Evolutionary conservation across 805 yeast genomes (phyloP).

Genomic region (Martiniozyma abietophila): DNA sequence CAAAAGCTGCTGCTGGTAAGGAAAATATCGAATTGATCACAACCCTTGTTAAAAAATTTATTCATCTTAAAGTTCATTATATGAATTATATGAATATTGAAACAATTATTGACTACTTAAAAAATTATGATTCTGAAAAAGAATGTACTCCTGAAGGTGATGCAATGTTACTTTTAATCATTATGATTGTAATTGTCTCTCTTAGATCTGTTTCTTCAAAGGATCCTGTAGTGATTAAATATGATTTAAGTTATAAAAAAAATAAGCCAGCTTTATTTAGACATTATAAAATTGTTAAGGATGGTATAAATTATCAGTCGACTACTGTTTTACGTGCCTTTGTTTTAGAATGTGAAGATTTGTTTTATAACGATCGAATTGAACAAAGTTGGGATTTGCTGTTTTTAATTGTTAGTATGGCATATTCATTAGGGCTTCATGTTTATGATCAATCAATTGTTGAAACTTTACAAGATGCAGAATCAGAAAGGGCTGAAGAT

Average conservation of each 20-base stretch:
- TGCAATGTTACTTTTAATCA: slow-evolving; percentile 29
- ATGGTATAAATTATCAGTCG: slow-evolving; percentile 38
- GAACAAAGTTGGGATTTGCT: slow-evolving; percentile 45
- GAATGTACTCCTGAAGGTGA: slow-evolving; percentile 43
- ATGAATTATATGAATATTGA: slow-evolving; percentile 30
- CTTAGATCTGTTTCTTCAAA: slow-evolving; percentile 26
- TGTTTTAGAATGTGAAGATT: slow-evolving; percentile 42
- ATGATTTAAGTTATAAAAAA: slow-evolving; percentile 18
- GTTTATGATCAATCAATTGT: slow-evolving; percentile 30
- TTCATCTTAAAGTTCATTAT: slow-evolving; percentile 31
- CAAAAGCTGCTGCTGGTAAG: slow-evolving; percentile 8
- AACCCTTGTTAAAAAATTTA: slow-evolving; percentile 33
- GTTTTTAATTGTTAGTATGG: slow-evolving; percentile 40
- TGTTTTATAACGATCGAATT: slow-evolving; percentile 37
- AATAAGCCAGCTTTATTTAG: slow-evolving; percentile 26
- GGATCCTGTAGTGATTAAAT: slow-evolving; percentile 18
- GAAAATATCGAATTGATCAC: slow-evolving; percentile 29
- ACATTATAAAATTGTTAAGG: slow-evolving; percentile 36
- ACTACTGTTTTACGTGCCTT: slow-evolving; percentile 40
- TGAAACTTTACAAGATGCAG: slow-evolving; percentile 22
- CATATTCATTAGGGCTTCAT: slow-evolving; percentile 44
- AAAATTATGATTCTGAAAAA: slow-evolving; percentile 25
- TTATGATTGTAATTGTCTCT: slow-evolving; percentile 36
- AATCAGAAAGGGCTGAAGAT: slow-evolving; percentile 23
- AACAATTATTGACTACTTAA: slow-evolving; percentile 29